phyloP scores from a whole-genome alignment of 352 stramenopile genomes.

The Pythium rhizo-oryzae region DNA sequence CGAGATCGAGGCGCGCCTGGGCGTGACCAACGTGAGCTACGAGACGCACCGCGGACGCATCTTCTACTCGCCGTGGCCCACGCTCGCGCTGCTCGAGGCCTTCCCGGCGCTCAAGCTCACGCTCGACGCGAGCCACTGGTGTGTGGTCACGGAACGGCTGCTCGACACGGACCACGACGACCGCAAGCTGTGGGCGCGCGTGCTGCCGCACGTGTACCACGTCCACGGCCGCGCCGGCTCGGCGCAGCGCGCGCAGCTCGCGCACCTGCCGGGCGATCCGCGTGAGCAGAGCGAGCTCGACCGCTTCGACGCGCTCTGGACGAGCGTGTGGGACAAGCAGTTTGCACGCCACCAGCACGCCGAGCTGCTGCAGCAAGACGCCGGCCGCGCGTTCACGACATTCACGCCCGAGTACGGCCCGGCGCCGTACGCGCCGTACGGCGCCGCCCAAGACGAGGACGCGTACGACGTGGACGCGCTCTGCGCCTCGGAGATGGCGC shows the following conservation, averaged over 20 bases:
- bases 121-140: conserved; percentile 74
- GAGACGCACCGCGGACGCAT: conserved; percentile 72
- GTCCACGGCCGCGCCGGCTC: conserved; percentile 65
- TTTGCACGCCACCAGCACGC: conserved; percentile 18
- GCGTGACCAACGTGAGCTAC: conserved; percentile 41
- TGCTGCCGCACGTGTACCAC: conserved; percentile 63
- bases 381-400: conserved; percentile 35
- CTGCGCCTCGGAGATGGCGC: conserved; percentile 39
- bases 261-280: conserved; percentile 35
- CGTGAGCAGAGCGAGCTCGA: conserved; percentile 35
- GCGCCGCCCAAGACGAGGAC: conserved; percentile 32
- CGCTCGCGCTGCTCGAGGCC: conserved; percentile 55
- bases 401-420: conserved; percentile 81
- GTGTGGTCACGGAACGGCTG: conserved; percentile 55
- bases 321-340: conserved; percentile 48
- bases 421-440: conserved; percentile 54
- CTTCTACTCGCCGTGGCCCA: conserved; percentile 75
- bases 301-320: conserved; percentile 63
- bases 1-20: conserved; percentile 46
- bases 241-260: conserved; percentile 54
- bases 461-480: conserved; percentile 59
- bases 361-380: conserved; percentile 15
- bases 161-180: conserved; percentile 50
- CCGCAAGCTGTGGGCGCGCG: conserved; percentile 39
- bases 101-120: conserved; percentile 69